Conservation (phyloP, 2,329 filamentous ascomycete species). For the Corynespora cassiicola region DNA sequence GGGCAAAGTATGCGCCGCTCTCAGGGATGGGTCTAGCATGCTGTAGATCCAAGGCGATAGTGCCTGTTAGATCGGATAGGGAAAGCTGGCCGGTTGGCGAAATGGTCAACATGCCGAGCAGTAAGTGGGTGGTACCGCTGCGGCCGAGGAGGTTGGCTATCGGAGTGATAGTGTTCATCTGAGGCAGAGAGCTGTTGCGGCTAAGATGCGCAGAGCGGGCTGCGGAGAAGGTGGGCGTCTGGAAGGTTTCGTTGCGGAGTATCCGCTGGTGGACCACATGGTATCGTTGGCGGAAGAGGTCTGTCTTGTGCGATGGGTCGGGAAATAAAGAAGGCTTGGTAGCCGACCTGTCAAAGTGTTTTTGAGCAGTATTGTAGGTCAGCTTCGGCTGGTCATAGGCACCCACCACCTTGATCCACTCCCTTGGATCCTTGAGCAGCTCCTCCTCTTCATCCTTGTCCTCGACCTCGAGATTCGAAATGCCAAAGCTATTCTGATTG, state of each 20-base stretch:
- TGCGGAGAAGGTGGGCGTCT: slow-evolving; percentile 76
- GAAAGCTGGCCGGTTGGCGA: slow-evolving; percentile 83
- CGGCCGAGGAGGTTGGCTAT: slow-evolving; percentile 79
- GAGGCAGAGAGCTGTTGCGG: slow-evolving; percentile 63
- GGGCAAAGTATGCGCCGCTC: slow-evolving; percentile 88
- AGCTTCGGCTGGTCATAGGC: slow-evolving; percentile 87
- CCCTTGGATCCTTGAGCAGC: slow-evolving; percentile 70
- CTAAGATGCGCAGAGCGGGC: slow-evolving; percentile 59
- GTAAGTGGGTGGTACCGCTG: slow-evolving; percentile 82
- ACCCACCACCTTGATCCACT: slow-evolving; percentile 83
- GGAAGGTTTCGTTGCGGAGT: slow-evolving; percentile 91
- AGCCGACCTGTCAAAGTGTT: slow-evolving; percentile 77
- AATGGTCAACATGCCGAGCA: slow-evolving; percentile 82
- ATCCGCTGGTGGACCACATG: slow-evolving; percentile 91
- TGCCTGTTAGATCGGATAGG: slow-evolving; percentile 86
- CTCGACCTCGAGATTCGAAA: slow-evolving; percentile 57
- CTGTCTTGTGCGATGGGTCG: slow-evolving; percentile 78
- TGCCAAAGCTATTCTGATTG: slow-evolving; percentile 69
- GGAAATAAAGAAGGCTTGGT: slow-evolving; percentile 64
- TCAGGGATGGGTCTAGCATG: slow-evolving; percentile 83
- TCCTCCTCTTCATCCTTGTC: slow-evolving; percentile 67
- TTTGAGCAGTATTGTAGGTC: slow-evolving; percentile 79
- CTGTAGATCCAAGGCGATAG: slow-evolving; percentile 81
- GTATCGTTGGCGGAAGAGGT: slow-evolving; percentile 87
- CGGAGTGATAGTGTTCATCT: slow-evolving; percentile 84